Evolutionary conservation across 164 flowering plant species (phyloP).

Genomic region (Liquidambar formosana): DNA sequence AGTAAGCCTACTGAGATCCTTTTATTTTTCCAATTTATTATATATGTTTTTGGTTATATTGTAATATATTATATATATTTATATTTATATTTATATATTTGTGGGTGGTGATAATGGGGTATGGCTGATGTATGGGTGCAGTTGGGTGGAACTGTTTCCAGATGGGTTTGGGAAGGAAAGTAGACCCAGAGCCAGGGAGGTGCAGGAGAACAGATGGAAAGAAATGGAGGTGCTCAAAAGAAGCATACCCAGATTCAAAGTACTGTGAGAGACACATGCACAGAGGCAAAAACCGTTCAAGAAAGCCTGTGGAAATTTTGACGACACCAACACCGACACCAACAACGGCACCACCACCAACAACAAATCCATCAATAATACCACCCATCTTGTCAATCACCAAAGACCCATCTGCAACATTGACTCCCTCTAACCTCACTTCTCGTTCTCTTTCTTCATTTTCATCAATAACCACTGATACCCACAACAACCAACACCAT

Average conservation of each 20-base stretch:
- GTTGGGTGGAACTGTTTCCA: slow-evolving; percentile 75
- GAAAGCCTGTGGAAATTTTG: slow-evolving; percentile 89
- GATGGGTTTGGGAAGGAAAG: slow-evolving; percentile 70
- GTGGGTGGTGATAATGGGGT: no score
- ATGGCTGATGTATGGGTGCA: no score
- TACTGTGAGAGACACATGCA: slow-evolving; percentile 97
- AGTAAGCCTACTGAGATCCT: slow-evolving; percentile 24
- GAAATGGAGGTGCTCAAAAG: slow-evolving; percentile 91
- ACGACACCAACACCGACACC: slow-evolving; percentile 16
- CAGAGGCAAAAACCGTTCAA: slow-evolving; percentile 94
- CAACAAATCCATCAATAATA: slow-evolving; percentile 11
- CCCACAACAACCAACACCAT: slow-evolving; percentile 16
- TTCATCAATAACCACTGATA: slow-evolving; percentile 18
- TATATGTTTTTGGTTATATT: not conserved
- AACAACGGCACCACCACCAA: slow-evolving; percentile 6
- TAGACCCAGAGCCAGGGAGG: slow-evolving; percentile 90
- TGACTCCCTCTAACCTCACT: slow-evolving; percentile 17
- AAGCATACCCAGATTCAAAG: slow-evolving; percentile 79
- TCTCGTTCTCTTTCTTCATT: slow-evolving; percentile 19
- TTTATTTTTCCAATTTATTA: not conserved
- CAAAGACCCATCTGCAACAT: slow-evolving; percentile 4
- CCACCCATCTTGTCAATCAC: slow-evolving; percentile 27
- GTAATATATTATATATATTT: not conserved
- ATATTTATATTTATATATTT: not conserved
- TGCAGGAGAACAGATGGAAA: slow-evolving; percentile 94